Evolutionary conservation across 495 filamentous ascomycete genomes (phyloP), one percentile per base, ranked within the genome.

Genomic region (Parathielavia hyrcaniae): DNA sequence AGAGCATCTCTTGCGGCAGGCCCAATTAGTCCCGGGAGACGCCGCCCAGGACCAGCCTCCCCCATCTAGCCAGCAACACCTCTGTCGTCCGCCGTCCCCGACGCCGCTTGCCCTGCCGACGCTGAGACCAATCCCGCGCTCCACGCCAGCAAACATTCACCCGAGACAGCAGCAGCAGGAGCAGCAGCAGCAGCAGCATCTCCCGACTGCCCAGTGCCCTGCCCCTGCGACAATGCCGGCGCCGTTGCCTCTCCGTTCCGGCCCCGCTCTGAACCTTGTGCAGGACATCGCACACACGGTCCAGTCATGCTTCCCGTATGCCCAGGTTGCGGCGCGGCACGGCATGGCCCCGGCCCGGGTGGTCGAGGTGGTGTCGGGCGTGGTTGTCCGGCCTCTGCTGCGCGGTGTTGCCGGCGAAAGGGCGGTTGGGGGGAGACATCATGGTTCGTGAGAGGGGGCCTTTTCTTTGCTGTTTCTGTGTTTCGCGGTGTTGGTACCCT

Each of bases 271-370:
- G 1, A 70, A 71, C 55, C 67, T 76, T 2, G 66, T 77, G n/a
- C 69, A 77, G 22, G 77, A 80, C 58, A 71, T 80, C 16, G 76
- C 76, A 17, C 72, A 79, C 59, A 79, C 77, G 10, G 71, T 73
- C 39, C 74, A 77, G 59, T 67, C 70, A 51, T 64, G 61, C 32
- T 78, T 78, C 41, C 77, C 77, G 9, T 78, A 73, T 38, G 64
- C 66, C 7, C 71, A 73, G 19, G 67, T 80, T 8, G 76, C 76
- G 4, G 65, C 68, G 23, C 66, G 75, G 19, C 77, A 79, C 53
- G 65, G 67, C 11, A 61, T 70, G 12, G 56, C 72, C 0, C 63
- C 73, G n/a, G 67, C 72, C n/a, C 73, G 71, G 50, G 73, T 80
- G 13, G 68, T 69, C 19, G 76, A 80, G 23, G 67, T 73, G 19